Evolutionary conservation across 805 yeast genomes (phyloP).

Genomic region (Wickerhamiella australiensis): DNA sequence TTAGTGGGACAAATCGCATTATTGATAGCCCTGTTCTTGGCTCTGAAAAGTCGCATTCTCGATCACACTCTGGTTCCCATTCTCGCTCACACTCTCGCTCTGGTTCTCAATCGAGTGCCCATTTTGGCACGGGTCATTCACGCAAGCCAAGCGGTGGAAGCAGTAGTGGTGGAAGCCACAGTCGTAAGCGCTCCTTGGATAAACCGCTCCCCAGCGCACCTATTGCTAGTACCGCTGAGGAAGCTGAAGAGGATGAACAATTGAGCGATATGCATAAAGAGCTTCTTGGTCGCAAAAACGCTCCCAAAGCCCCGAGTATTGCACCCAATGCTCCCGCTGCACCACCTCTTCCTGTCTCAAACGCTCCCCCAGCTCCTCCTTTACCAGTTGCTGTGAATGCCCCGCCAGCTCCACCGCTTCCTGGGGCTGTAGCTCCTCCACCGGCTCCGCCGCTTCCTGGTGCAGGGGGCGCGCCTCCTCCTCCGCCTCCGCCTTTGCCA

Average conservation of each 20-base stretch:
- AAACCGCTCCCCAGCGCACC: conserved; percentile 19
- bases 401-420: conserved; percentile 28
- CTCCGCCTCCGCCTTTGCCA: conserved; percentile 24
- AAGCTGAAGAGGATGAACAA: conserved; percentile 18
- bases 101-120: not conserved
- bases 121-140: not conserved
- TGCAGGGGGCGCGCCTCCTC: conserved; percentile 12
- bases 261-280: conserved; percentile 17
- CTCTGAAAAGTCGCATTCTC: not conserved
- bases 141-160: not conserved
- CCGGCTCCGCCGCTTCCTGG: conserved; percentile 18
- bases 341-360: conserved; percentile 21
- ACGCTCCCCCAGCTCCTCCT: conserved; percentile 23
- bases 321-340: conserved; percentile 20
- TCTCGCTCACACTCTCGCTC: not conserved
- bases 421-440: conserved; percentile 18
- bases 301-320: conserved; percentile 15
- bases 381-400: conserved; percentile 26
- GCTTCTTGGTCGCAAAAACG: conserved; percentile 17
- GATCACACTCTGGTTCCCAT: not conserved
- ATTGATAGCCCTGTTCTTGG: not conserved
- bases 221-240: conserved; percentile 13
- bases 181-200: conserved; percentile 1
- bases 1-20: not conserved
- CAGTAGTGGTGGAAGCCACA: not conserved